Conservation (phyloP, 805 yeast species). For the Zygoascus tannicola region DNA sequence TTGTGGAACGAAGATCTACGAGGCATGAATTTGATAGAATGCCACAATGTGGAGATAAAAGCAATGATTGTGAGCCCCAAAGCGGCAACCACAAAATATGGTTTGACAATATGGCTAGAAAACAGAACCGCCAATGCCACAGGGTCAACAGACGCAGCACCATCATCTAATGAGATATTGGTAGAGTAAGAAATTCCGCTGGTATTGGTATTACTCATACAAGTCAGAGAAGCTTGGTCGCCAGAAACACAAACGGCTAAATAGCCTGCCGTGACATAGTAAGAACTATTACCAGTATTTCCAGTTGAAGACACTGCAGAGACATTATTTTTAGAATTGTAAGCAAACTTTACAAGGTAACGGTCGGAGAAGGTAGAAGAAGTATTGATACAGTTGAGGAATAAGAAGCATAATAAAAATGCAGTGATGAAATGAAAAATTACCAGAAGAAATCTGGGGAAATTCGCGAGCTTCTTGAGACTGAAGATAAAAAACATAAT, state of each 20-base stretch:
- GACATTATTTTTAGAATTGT: slow-evolving; percentile 3
- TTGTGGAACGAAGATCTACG: not conserved
- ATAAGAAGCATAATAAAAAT: slow-evolving; percentile 11
- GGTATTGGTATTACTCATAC: slow-evolving; percentile 7
- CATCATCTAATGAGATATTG: not conserved
- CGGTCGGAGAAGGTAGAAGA: slow-evolving; percentile 12
- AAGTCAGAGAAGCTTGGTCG: slow-evolving; percentile 2
- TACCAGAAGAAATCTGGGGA: not conserved
- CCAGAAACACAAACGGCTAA: slow-evolving; percentile 13
- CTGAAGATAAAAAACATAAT: not conserved
- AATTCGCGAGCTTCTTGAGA: not conserved
- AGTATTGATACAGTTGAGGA: slow-evolving; percentile 11
- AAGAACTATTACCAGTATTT: slow-evolving; percentile 1
- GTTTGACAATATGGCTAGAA: slow-evolving; percentile 15
- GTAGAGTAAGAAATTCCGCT: slow-evolving; percentile 2
- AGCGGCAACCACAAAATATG: slow-evolving; percentile 10
- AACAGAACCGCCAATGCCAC: slow-evolving; percentile 12
- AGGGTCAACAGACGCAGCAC: slow-evolving; percentile 9
- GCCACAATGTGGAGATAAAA: slow-evolving; percentile 8
- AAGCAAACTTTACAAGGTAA: slow-evolving; percentile 14
- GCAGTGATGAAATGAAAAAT: slow-evolving; percentile 5
- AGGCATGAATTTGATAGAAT: slow-evolving; percentile 6
- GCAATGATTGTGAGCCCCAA: slow-evolving; percentile 10
- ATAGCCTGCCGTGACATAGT: slow-evolving; percentile 11
- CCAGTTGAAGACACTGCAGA: not conserved